Evolutionary conservation across 192 early-diverging fungal genomes (phyloP).

Genomic region (Obelidium mucronatum): DNA sequence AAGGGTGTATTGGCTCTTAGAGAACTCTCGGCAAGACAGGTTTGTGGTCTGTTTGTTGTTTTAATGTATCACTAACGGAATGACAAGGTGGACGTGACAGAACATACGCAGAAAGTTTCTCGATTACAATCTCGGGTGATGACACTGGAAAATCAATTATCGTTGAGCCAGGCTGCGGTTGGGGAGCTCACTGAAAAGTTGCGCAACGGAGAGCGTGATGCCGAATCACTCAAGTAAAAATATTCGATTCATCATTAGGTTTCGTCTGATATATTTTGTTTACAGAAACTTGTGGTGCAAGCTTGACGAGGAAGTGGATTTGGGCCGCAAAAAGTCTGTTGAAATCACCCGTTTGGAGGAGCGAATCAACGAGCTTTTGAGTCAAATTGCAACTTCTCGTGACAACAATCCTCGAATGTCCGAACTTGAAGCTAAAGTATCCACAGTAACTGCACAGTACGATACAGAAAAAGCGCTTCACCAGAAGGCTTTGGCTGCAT

Average conservation of each 20-base stretch:
- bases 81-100: background rate
- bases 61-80: background rate
- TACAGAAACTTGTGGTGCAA: slow-evolving; percentile 30
- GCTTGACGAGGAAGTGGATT: slow-evolving; percentile 19
- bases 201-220: slow-evolving; percentile 20
- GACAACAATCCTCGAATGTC: background rate
- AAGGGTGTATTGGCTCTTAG: background rate
- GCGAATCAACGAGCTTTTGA: slow-evolving; percentile 19
- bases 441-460: background rate
- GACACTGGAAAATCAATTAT: slow-evolving; percentile 8
- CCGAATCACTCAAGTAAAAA: slow-evolving; percentile 12
- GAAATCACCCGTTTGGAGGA: slow-evolving; percentile 29
- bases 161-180: background rate
- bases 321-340: slow-evolving; percentile 30
- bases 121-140: background rate
- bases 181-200: slow-evolving; percentile 14
- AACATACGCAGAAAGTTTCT: background rate
- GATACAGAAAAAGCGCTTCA: background rate
- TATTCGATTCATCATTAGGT: background rate
- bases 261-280: background rate
- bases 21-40: background rate
- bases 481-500: background rate
- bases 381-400: slow-evolving; percentile 18
- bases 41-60: background rate
- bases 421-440: background rate